Percentiles rank a stretch among this genome's conserved stretches.
Conservation (phyloP, 176 grass and related monocot genomes). For the Avena insularis region DNA sequence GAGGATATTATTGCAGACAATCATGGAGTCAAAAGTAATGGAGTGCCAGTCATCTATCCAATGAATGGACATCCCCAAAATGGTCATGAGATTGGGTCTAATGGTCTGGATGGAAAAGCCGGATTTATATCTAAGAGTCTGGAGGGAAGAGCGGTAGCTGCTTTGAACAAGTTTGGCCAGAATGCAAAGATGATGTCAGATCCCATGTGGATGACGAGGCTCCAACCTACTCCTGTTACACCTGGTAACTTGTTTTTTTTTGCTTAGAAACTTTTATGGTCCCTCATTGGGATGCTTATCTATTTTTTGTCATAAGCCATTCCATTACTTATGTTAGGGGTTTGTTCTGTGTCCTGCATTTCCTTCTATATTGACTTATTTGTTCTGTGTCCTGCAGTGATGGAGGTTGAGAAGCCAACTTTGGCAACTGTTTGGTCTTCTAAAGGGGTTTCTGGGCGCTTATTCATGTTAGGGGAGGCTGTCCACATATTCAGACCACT, state of each 20-base stretch:
- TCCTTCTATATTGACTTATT: constrained; percentile 2
- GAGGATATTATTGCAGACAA: constrained; percentile 45
- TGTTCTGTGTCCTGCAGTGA: constrained; percentile 30
- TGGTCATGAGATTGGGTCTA: constrained; percentile 41
- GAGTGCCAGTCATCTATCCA: constrained; percentile 38
- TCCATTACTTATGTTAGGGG: neutral
- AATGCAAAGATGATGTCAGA: constrained; percentile 74
- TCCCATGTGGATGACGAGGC: constrained; percentile 52
- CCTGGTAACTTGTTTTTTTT: constrained; percentile 49
- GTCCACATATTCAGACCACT: constrained; percentile 89
- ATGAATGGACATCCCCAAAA: constrained; percentile 55
- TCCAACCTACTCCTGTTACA: constrained; percentile 42
- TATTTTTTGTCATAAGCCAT: constrained; percentile 18
- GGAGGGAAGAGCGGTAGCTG: constrained; percentile 87
- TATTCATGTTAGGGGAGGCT: constrained; percentile 82
- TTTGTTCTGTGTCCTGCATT: neutral
- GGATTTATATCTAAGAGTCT: constrained; percentile 63
- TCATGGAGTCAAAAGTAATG: constrained; percentile 49
- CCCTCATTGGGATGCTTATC: neutral
- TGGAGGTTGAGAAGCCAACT: constrained; percentile 65
- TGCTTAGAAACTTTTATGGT: neutral
- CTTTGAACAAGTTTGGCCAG: constrained; percentile 91
- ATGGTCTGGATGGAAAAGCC: constrained; percentile 55
- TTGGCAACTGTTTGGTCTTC: constrained; percentile 71
- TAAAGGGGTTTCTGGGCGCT: constrained; percentile 68